Conservation (phyloP, 805 yeast species). For the Pichia ethanolica region DNA sequence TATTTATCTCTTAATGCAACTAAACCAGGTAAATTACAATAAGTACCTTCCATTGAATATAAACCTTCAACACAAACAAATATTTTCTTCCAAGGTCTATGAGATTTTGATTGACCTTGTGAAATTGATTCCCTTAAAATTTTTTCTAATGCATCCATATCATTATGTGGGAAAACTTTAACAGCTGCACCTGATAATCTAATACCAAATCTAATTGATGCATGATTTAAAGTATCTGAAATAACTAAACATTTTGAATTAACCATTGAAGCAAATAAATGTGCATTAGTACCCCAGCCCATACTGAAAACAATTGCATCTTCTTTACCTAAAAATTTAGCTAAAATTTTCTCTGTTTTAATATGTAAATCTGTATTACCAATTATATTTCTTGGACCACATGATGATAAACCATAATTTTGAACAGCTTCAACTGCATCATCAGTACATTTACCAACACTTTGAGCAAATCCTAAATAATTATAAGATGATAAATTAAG, state of each 20-base stretch:
- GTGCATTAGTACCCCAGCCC: constrained; percentile 96
- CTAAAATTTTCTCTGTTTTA: constrained; percentile 68
- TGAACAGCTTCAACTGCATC: constrained; percentile 55
- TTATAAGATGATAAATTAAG: constrained; percentile 86
- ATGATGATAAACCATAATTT: constrained; percentile 68
- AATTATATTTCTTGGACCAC: constrained; percentile 66
- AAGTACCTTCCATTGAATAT: constrained; percentile 88
- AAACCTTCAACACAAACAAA: constrained; percentile 86
- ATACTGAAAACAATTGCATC: constrained; percentile 80
- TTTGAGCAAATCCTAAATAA: constrained; percentile 94
- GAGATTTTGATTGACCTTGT: constrained; percentile 91
- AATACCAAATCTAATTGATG: constrained; percentile 92
- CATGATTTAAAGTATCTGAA: constrained; percentile 91
- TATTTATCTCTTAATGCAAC: constrained; percentile 73
- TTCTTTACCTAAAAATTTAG: constrained; percentile 85
- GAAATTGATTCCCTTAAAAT: constrained; percentile 77
- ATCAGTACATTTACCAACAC: constrained; percentile 85
- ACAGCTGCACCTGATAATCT: constrained; percentile 90
- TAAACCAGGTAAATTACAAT: constrained; percentile 71
- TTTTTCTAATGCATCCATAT: constrained; percentile 72
- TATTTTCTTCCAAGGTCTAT: constrained; percentile 92
- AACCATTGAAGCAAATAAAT: constrained; percentile 72
- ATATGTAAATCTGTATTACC: constrained; percentile 75
- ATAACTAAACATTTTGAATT: constrained; percentile 86
- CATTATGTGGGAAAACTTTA: constrained; percentile 86